Evolutionary conservation across 2,329 filamentous ascomycete species (phyloP).

Genomic region (Pseudogymnoascus sp.): DNA sequence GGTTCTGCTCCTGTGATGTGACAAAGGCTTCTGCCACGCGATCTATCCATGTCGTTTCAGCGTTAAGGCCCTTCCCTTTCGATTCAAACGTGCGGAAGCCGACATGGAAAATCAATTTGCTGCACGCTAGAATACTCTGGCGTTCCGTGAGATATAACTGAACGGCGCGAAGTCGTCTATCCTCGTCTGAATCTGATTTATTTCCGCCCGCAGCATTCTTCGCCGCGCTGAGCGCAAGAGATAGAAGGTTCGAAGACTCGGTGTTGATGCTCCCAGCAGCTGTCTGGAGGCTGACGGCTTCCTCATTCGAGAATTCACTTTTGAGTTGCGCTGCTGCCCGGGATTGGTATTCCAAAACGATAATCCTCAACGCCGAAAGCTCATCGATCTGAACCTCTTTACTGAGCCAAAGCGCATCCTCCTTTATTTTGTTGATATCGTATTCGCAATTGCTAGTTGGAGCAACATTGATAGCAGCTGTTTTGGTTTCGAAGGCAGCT

Average conservation of each 20-base stretch:
- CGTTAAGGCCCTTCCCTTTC: conserved; percentile 11
- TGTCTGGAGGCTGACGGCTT: conserved; percentile 68
- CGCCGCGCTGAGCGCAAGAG: conserved; percentile 32
- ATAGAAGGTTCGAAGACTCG: conserved; percentile 50
- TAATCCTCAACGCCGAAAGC: conserved; percentile 71
- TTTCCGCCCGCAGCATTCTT: conserved; percentile 27
- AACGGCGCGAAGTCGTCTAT: conserved; percentile 61
- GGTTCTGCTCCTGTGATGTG: conserved; percentile 10
- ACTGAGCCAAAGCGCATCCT: conserved; percentile 80
- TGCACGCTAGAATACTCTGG: conserved; percentile 58
- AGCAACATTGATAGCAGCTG: conserved; percentile 77
- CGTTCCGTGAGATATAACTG: conserved; percentile 66
- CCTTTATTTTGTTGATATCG: conserved; percentile 73
- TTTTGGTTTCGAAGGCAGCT: conserved; percentile 73
- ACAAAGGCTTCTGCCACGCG: conserved; percentile 15
- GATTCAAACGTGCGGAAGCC: conserved; percentile 25
- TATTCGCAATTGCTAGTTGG: conserved; percentile 60
- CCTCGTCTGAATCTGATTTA: conserved; percentile 56
- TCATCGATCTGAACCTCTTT: conserved; percentile 72
- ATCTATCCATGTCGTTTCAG: conserved; percentile 11
- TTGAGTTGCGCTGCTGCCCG: conserved; percentile 67
- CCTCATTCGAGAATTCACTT: conserved; percentile 68
- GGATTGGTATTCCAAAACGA: conserved; percentile 76
- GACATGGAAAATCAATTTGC: conserved; percentile 39
- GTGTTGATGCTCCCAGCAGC: conserved; percentile 60